A percentile compares a stretch with the other conserved stretches of the same genome.
These are phyloP conservation scores for Coriolopsis trogii DNA, from an alignment of 1,284 basidiomycete genomes.

Conservation along the genomic window DNA sequence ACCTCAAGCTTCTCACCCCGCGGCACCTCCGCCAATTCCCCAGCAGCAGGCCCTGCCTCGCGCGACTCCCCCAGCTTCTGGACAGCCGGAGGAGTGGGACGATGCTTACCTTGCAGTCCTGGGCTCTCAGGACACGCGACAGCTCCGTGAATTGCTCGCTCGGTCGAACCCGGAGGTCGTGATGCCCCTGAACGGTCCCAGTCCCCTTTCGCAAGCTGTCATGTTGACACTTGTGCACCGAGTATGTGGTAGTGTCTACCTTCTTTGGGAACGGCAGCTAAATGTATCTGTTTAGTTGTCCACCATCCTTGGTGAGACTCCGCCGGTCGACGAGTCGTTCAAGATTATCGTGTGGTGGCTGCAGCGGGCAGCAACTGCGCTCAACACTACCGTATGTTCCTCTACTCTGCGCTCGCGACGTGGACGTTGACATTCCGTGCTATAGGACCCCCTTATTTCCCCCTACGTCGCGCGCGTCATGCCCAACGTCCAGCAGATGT, in stretches of 20 bases:
- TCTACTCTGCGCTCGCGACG: background rate
- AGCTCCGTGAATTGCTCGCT: conserved; percentile 71
- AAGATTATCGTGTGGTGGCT: conserved; percentile 84
- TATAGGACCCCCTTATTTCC: conserved; percentile 75
- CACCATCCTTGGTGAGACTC: conserved; percentile 69
- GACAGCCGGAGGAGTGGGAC: conserved; percentile 75
- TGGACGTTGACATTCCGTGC: conserved; percentile 10
- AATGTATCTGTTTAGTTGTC: conserved; percentile 52
- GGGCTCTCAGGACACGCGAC: conserved; percentile 68
- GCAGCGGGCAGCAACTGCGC: conserved; percentile 66
- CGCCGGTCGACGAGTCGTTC: conserved; percentile 76
- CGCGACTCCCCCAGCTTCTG: conserved; percentile 50
- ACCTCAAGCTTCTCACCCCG: conserved; percentile 75
- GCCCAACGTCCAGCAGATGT: conserved; percentile 71
- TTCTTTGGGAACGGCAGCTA: conserved; percentile 3
- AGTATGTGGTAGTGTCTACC: conserved; percentile 45
- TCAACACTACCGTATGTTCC: conserved; percentile 67
- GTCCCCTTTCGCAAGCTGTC: conserved; percentile 78
- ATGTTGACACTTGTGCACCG: conserved; percentile 79
- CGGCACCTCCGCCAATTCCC: conserved; percentile 68
- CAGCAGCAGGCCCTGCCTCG: conserved; percentile 32
- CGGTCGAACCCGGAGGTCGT: conserved; percentile 76
- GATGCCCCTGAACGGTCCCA: conserved; percentile 71
- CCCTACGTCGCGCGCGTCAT: conserved; percentile 80
- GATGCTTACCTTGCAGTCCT: conserved; percentile 76